phyloP scores from a whole-genome alignment of 148 eudicot genomes.

The Limonium bicolor region DNA sequence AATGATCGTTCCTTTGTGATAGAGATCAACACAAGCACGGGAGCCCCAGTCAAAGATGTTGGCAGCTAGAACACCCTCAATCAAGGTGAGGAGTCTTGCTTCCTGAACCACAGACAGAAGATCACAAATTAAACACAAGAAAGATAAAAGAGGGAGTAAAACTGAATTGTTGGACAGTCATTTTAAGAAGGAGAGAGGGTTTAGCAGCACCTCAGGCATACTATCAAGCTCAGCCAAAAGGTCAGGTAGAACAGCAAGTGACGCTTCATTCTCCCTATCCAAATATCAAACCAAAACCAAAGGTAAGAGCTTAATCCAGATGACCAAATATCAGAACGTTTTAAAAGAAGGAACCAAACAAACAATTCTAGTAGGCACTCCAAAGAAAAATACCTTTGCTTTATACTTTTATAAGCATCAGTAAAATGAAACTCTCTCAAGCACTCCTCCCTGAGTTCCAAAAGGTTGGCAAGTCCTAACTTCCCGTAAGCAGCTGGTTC shows the following conservation, averaged over 20 bases:
- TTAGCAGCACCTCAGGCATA: constrained; percentile 54
- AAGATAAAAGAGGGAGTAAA: too few species aligned
- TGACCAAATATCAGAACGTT: too few species aligned
- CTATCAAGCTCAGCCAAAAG: constrained; percentile 79
- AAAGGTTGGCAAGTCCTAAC: constrained; percentile 86
- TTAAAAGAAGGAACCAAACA: too few species aligned
- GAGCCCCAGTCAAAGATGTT: constrained; percentile 99
- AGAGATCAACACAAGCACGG: constrained; percentile 98
- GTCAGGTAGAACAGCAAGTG: constrained; percentile 92
- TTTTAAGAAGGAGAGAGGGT: not conserved
- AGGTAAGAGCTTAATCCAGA: too few species aligned
- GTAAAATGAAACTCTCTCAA: constrained; percentile 85
- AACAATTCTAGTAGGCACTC: too few species aligned
- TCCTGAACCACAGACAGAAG: constrained; percentile 30
- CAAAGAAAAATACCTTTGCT: constrained; percentile 64
- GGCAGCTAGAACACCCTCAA: constrained; percentile 98
- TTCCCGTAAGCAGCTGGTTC: constrained; percentile 99
- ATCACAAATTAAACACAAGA: too few species aligned
- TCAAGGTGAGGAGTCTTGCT: constrained; percentile 57
- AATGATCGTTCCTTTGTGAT: constrained; percentile 89
- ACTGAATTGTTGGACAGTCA: too few species aligned
- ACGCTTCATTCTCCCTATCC: constrained; percentile 92
- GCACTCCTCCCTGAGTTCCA: constrained; percentile 94
- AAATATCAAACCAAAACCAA: too few species aligned
- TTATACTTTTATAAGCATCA: constrained; percentile 91